Conservation (phyloP, 2,329 filamentous ascomycete genomes). For the Fusarium abutilonis region DNA sequence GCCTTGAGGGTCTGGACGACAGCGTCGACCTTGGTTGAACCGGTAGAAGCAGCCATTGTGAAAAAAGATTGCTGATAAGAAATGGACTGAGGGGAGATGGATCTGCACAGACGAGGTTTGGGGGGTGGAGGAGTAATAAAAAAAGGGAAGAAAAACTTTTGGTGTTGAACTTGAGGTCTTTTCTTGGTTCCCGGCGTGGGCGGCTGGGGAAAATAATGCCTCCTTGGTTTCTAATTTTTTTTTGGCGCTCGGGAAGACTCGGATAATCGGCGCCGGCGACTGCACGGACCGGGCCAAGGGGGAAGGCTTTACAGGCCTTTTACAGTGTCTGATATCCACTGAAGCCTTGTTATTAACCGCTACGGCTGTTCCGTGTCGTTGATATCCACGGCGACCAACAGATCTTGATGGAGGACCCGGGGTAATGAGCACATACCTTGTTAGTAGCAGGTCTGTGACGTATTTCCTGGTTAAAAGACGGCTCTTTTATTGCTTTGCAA, state of each 20-base stretch:
- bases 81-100: slow-evolving; percentile 51
- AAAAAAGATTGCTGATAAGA: slow-evolving; percentile 36
- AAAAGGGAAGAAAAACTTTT: slow-evolving; percentile 33
- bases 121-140: slow-evolving; percentile 17
- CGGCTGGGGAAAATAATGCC: slow-evolving; percentile 38
- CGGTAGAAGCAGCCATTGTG: slow-evolving; percentile 58
- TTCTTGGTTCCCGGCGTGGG: slow-evolving; percentile 34
- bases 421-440: slow-evolving; percentile 27
- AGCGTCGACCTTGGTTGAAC: slow-evolving; percentile 58
- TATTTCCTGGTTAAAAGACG: slow-evolving; percentile 11
- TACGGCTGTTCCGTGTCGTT: slow-evolving; percentile 2
- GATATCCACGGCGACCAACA: slow-evolving; percentile 5
- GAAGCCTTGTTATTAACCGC: neutral
- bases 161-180: slow-evolving; percentile 43
- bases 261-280: slow-evolving; percentile 46
- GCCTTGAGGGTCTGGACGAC: slow-evolving; percentile 56
- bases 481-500: slow-evolving; percentile 11
- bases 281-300: slow-evolving; percentile 46
- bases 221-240: slow-evolving; percentile 19
- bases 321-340: slow-evolving; percentile 22
- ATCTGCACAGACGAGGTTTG: slow-evolving; percentile 15
- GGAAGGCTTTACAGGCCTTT: slow-evolving; percentile 7
- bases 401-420: slow-evolving; percentile 17
- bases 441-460: slow-evolving; percentile 30
- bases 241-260: slow-evolving; percentile 44